Conservation (phyloP, 2,329 filamentous ascomycete species). For the Dryadomyces sulphureus region DNA sequence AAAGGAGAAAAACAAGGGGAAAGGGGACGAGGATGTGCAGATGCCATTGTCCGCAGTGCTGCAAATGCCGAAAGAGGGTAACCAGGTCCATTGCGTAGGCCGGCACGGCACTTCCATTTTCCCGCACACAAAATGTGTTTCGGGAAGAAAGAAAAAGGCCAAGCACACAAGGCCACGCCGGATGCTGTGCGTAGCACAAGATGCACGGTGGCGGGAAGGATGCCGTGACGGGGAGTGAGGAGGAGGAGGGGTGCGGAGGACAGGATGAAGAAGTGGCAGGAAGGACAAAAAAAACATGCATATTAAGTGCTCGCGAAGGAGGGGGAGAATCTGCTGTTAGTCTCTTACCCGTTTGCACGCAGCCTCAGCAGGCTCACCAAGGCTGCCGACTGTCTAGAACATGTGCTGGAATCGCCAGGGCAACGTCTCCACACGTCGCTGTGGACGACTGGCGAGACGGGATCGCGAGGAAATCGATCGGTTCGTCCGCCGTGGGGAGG, state of each 20-base stretch:
- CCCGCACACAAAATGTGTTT: background rate
- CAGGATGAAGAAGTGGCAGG: background rate
- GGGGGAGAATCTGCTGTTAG: background rate
- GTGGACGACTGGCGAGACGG: background rate
- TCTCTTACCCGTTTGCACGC: constrained; percentile 8
- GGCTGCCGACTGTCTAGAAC: constrained; percentile 4
- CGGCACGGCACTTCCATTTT: background rate
- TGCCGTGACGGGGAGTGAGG: background rate
- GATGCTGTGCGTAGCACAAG: background rate
- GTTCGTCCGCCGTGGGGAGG: background rate
- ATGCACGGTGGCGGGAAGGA: background rate
- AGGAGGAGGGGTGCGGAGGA: background rate
- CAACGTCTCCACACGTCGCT: background rate
- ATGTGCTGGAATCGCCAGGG: background rate
- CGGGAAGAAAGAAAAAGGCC: background rate
- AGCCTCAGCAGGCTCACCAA: constrained; percentile 6
- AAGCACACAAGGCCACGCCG: background rate
- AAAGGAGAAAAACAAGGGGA: background rate
- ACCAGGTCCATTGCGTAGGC: background rate
- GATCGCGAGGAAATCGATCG: background rate
- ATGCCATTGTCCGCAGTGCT: too few species aligned
- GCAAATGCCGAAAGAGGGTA: background rate
- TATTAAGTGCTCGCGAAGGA: background rate
- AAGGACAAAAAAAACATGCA: background rate
- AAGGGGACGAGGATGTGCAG: background rate